Evolutionary conservation across 2,329 filamentous ascomycete species (phyloP).

Genomic region (Phoma sp.): DNA sequence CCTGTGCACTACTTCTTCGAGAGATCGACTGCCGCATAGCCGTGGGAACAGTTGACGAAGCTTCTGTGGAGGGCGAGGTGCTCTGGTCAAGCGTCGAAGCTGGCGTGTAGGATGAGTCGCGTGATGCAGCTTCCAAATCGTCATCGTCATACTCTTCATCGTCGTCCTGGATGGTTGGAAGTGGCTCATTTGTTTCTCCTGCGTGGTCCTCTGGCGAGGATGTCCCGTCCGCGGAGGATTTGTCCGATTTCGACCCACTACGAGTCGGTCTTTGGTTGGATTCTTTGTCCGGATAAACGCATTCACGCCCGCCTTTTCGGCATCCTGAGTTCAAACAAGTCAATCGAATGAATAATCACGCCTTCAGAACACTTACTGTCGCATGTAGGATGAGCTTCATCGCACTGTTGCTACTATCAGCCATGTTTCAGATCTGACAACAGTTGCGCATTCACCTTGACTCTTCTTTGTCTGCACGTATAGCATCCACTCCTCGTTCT

Average conservation of each 20-base stretch:
- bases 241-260: slow-evolving; percentile 52
- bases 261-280: slow-evolving; percentile 57
- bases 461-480: slow-evolving; percentile 85
- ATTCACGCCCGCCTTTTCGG: slow-evolving; percentile 88
- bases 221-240: slow-evolving; percentile 53
- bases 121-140: slow-evolving; percentile 30
- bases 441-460: slow-evolving; percentile 63
- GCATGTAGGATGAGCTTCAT: slow-evolving; percentile 85
- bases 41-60: slow-evolving; percentile 44
- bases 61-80: slow-evolving; percentile 60
- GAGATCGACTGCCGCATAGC: slow-evolving; percentile 39
- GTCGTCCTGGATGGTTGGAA: slow-evolving; percentile 51
- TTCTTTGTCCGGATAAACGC: slow-evolving; percentile 81
- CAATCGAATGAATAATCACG: slow-evolving; percentile 13
- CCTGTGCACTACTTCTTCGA: slow-evolving; percentile 42
- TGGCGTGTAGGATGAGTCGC: slow-evolving; percentile 49
- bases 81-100: slow-evolving; percentile 53
- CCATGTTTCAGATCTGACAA: background rate
- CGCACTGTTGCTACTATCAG: slow-evolving; percentile 67
- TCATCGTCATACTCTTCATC: slow-evolving; percentile 55
- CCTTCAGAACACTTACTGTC: slow-evolving; percentile 62
- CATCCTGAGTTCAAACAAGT: slow-evolving; percentile 65
- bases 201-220: slow-evolving; percentile 60
- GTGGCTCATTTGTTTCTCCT: slow-evolving; percentile 46
- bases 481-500: slow-evolving; percentile 93